A percentile compares a stretch with the other conserved stretches of the same genome.
phyloP scores from a whole-genome alignment of 2,329 filamentous ascomycete genomes.

The Penicillium sp. region DNA sequence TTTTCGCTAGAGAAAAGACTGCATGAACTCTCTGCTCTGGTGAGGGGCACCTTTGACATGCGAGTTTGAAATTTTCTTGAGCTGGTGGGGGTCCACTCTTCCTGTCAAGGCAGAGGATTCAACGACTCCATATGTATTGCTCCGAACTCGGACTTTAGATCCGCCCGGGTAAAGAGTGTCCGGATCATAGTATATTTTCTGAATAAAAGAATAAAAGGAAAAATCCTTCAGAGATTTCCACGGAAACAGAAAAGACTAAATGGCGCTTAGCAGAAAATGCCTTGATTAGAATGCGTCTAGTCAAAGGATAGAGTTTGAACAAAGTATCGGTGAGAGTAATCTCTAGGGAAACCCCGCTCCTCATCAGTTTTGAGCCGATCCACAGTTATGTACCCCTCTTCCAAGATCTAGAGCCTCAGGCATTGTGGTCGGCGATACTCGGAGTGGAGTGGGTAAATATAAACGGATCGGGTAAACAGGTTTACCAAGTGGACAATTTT shows the following conservation, averaged over 20 bases:
- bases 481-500: too few relatives aligned
- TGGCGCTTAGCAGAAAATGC: neutral
- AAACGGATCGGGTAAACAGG: too few relatives aligned
- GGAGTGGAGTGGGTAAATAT: too few relatives aligned
- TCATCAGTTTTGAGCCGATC: neutral
- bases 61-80: neutral
- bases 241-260: neutral
- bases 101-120: too few relatives aligned
- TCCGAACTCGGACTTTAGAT: too few relatives aligned
- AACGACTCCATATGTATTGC: too few relatives aligned
- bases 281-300: neutral
- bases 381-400: neutral
- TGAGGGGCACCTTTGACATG: constrained; percentile 12
- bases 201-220: too few relatives aligned
- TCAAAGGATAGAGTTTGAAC: neutral
- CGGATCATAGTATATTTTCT: too few relatives aligned
- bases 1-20: constrained; percentile 3
- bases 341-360: neutral
- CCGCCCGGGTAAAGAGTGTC: too few relatives aligned
- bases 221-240: neutral
- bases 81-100: too few relatives aligned
- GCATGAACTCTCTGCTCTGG: constrained; percentile 9
- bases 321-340: neutral
- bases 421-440: too few relatives aligned
- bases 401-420: neutral